Evolutionary conservation across 2,329 filamentous ascomycete genomes (phyloP).

Genomic region (Knufia fluminis): DNA sequence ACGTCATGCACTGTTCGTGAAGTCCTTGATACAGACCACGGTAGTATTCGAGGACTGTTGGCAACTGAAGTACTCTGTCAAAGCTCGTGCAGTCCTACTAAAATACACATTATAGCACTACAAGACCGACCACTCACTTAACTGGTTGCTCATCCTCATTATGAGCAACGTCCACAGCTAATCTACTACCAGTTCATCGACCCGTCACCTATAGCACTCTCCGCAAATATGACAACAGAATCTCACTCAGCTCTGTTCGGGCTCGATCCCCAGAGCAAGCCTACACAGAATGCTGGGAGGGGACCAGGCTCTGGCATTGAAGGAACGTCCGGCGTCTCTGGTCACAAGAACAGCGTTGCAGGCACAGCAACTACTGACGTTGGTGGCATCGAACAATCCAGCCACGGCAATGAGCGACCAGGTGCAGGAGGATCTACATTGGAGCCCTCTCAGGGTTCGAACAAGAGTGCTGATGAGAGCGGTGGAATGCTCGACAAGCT

Average conservation of each 20-base stretch:
- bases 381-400: slow-evolving; percentile 13
- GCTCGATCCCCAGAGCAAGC: slow-evolving; percentile 15
- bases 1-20: background rate
- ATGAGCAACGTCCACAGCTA: too few species aligned
- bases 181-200: too few species aligned
- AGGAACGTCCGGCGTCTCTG: slow-evolving; percentile 18
- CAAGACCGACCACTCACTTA: too few species aligned
- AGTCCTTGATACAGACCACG: background rate
- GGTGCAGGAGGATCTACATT: slow-evolving; percentile 15
- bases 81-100: too few species aligned
- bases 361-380: slow-evolving; percentile 4
- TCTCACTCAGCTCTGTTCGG: slow-evolving; percentile 20
- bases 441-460: slow-evolving; percentile 15
- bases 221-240: slow-evolving; percentile 2
- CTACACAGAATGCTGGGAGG: slow-evolving; percentile 15
- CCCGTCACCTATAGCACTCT: too few species aligned
- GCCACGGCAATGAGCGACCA: slow-evolving; percentile 8
- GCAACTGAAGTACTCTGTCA: background rate
- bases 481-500: slow-evolving; percentile 10
- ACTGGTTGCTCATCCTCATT: too few species aligned
- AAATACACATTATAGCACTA: too few species aligned
- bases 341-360: slow-evolving; percentile 11
- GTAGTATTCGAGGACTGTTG: background rate
- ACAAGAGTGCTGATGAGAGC: slow-evolving; percentile 10
- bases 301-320: slow-evolving; percentile 18